These are phyloP conservation scores for Apiotrichum veenhuisii DNA, from an alignment of 1,284 basidiomycete species.

Conservation along the genomic window DNA sequence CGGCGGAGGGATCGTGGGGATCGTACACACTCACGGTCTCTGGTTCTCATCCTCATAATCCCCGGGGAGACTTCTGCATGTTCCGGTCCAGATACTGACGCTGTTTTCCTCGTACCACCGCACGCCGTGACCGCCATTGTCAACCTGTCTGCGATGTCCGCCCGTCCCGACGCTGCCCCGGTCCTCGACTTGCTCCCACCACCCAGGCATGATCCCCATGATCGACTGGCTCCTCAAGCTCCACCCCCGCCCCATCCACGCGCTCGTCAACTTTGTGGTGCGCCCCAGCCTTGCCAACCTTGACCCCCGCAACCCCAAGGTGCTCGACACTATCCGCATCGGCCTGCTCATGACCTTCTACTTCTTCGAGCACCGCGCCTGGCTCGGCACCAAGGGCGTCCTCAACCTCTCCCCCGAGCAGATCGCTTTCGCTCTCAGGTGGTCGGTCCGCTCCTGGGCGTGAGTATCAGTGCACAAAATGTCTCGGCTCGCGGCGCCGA, in stretches of 20 bases:
- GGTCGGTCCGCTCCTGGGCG: conserved; percentile 42
- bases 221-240: conserved; percentile 36
- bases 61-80: background rate
- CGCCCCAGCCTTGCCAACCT: conserved; percentile 15
- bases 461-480: conserved; percentile 23
- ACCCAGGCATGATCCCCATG: conserved; percentile 38
- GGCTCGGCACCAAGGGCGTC: conserved; percentile 41
- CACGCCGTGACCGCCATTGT: background rate
- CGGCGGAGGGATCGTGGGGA: too few relatives aligned
- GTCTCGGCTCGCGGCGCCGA: background rate
- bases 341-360: conserved; percentile 42
- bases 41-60: too few relatives aligned
- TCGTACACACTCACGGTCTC: too few relatives aligned
- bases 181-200: background rate
- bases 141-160: too few relatives aligned
- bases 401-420: conserved; percentile 28
- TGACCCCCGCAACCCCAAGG: conserved; percentile 22
- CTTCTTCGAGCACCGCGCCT: conserved; percentile 43
- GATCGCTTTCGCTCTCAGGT: background rate
- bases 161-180: background rate
- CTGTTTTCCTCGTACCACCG: background rate
- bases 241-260: conserved; percentile 32
- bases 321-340: conserved; percentile 39
- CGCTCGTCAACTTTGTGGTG: conserved; percentile 23
- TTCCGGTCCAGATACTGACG: background rate